Evolutionary conservation across 129 eudicot species (phyloP), one percentile per base, ranked within the genome.

Genomic region (Saposhnikovia divaricata): DNA sequence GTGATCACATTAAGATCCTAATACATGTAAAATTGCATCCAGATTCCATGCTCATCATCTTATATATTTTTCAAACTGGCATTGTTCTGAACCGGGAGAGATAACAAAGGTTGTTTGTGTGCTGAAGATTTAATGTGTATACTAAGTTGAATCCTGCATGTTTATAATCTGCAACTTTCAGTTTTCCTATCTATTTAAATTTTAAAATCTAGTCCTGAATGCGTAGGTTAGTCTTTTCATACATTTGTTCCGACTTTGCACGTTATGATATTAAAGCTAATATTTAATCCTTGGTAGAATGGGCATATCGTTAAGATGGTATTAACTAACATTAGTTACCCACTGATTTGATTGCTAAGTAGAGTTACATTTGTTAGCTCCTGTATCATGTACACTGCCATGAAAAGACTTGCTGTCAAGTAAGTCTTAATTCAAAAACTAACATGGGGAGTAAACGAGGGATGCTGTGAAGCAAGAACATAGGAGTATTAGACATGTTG

Each of bases 1-100:
- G 84, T 86, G 88, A 89, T 78, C 28, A 73, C 15, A 72, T 13
- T 48, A 65, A 15, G 77, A 25, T 70, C 63, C 18, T 79, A 21
- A 47, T 66, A 69, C 50, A 83, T 71, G 75, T 84, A 45, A 70
- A 73, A n/a, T 23, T 65, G 55, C 61, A 43, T 51, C 71, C 11
- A 68, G 79, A 27, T 78, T 59, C 25, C n/a, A 43, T 63, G 45
- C 11, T 74, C 15, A 74, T 74, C 31, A 9, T 27, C 73, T 31
- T 14, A 1, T 13, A 68, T n/a, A 68, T 68, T 11, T 68, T 68
- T 68, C 42, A 4, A 31, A 15, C 42, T 68, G 43, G 73, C 73
- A 68, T 27, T 13, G 42, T 34, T n/a, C 34, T 61, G 34, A 61
- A 25, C 59, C 18, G 18, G 5, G 44, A 69, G 74, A 69, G 74